Evolutionary conservation across 2,329 filamentous ascomycete species (phyloP).

Genomic region (Talaromyces piceae): DNA sequence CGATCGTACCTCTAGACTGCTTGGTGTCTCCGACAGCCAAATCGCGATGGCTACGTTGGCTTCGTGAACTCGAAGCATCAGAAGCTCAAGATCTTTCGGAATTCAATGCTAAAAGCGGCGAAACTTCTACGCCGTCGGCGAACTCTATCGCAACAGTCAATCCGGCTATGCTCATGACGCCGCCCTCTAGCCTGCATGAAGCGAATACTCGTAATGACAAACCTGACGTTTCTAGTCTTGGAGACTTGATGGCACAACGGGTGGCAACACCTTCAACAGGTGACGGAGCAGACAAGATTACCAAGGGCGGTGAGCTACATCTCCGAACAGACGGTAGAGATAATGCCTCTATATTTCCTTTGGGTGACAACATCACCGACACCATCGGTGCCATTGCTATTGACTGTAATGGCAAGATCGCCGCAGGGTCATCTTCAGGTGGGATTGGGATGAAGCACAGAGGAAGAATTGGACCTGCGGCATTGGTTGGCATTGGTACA

Average conservation of each 20-base stretch:
- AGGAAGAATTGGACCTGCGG: slow-evolving; percentile 84
- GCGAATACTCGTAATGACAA: slow-evolving; percentile 1
- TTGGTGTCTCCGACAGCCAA: slow-evolving; percentile 73
- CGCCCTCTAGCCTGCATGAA: slow-evolving; percentile 13
- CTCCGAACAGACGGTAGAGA: neutral
- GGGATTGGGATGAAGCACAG: slow-evolving; percentile 98
- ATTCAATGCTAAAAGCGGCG: slow-evolving; percentile 17
- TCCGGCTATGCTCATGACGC: slow-evolving; percentile 17
- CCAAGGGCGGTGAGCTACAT: neutral
- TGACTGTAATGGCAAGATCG: slow-evolving; percentile 77
- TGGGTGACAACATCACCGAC: slow-evolving; percentile 67
- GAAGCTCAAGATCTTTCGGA: slow-evolving; percentile 21
- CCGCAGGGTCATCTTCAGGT: slow-evolving; percentile 90
- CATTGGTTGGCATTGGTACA: slow-evolving; percentile 84
- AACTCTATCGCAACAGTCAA: slow-evolving; percentile 18
- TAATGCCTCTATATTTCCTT: neutral
- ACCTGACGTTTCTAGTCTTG: neutral
- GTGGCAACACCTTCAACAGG: neutral
- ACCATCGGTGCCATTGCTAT: slow-evolving; percentile 95
- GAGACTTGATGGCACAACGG: neutral
- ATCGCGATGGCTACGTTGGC: slow-evolving; percentile 75
- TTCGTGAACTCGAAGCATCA: slow-evolving; percentile 57
- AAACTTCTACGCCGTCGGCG: slow-evolving; percentile 15
- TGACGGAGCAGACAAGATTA: slow-evolving; percentile 4
- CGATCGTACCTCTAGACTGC: slow-evolving; percentile 63